Evolutionary conservation across 2,329 filamentous ascomycete species (phyloP).

Genomic region (Thielaviopsis ethacetica): DNA sequence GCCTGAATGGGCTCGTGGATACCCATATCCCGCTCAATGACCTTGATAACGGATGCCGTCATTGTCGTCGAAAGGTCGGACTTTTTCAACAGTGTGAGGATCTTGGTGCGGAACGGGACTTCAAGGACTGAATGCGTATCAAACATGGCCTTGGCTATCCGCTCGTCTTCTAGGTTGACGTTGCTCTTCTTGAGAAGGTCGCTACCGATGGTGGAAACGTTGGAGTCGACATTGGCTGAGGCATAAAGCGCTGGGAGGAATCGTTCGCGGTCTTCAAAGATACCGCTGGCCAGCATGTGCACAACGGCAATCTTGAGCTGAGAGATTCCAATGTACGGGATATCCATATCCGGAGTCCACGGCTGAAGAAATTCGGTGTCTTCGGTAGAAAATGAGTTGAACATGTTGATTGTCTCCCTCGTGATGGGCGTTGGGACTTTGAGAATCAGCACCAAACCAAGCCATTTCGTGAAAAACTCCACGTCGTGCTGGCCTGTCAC

Average conservation of each 20-base stretch:
- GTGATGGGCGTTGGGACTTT: conserved; percentile 14
- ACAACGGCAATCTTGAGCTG: conserved; percentile 41
- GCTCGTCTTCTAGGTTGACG: conserved; percentile 53
- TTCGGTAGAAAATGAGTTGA: conserved; percentile 31
- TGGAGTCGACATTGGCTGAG: conserved; percentile 64
- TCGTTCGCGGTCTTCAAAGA: conserved; percentile 69
- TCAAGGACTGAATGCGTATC: conserved; percentile 56
- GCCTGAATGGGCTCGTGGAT: conserved; percentile 14
- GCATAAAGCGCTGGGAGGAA: conserved; percentile 74
- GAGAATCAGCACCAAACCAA: conserved; percentile 63
- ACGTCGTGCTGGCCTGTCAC: conserved; percentile 56
- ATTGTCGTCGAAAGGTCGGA: conserved; percentile 59
- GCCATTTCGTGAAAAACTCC: conserved; percentile 53
- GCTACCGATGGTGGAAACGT: conserved; percentile 70
- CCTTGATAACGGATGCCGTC: conserved; percentile 46
- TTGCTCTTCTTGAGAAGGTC: conserved; percentile 71
- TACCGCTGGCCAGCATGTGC: conserved; percentile 63
- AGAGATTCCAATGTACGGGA: conserved; percentile 16
- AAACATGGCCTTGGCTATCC: conserved; percentile 50
- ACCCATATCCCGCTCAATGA: conserved; percentile 34
- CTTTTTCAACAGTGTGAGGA: conserved; percentile 60
- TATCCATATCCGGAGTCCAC: conserved; percentile 28
- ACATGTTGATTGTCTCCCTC: not conserved
- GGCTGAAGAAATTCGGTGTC: conserved; percentile 56
- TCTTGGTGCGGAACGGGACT: conserved; percentile 59